Conservation (phyloP, 305 asterid species). For the Fraxinus platypoda region DNA sequence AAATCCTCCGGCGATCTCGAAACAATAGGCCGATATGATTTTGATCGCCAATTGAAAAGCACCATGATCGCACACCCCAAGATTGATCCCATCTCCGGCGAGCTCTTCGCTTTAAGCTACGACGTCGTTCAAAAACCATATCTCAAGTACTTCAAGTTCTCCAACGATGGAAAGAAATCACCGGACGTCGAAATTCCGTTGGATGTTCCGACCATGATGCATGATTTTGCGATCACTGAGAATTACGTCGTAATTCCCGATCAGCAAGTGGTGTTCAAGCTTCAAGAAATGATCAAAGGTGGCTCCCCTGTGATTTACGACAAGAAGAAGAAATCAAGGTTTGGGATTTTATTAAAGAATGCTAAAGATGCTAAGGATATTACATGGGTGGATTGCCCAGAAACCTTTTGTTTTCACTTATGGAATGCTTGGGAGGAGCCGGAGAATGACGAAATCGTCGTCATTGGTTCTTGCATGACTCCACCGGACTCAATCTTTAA, state of each 20-base stretch:
- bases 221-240: conserved; percentile 65
- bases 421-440: conserved; percentile 84
- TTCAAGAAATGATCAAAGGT: conserved; percentile 58
- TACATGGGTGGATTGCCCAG: conserved; percentile 49
- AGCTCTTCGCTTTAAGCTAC: conserved; percentile 57
- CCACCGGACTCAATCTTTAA: conserved; percentile 74
- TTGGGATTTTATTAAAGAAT: conserved; percentile 43
- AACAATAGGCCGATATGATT: conserved; percentile 50
- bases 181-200: conserved; percentile 50
- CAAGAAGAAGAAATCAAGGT: conserved; percentile 48
- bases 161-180: conserved; percentile 41
- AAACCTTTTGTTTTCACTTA: conserved; percentile 59
- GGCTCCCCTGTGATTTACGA: conserved; percentile 66
- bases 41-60: conserved; percentile 35
- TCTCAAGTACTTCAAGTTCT: conserved; percentile 53
- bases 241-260: conserved; percentile 58
- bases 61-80: conserved; percentile 79
- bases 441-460: conserved; percentile 55
- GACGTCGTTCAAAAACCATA: conserved; percentile 58
- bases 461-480: conserved; percentile 78
- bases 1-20: conserved; percentile 46
- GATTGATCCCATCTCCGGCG: conserved; percentile 55
- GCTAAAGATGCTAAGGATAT: conserved; percentile 35
- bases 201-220: conserved; percentile 59
- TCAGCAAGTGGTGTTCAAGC: conserved; percentile 71